Base-by-base conservation (phyloP, 2,329 filamentous ascomycete species). In the Botrytis sinoallii region DNA sequence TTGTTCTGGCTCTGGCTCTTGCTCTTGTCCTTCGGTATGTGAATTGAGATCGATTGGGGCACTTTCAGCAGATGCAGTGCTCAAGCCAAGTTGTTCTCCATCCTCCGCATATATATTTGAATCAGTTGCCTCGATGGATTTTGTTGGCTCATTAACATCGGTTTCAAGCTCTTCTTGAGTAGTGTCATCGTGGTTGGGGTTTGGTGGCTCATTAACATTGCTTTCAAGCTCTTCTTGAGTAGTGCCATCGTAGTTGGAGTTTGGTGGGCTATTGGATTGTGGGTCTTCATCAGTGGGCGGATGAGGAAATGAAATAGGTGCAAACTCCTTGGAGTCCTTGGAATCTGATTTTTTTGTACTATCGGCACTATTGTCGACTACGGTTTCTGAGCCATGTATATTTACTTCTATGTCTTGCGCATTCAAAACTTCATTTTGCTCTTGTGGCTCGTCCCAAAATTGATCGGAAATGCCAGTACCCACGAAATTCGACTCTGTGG, bases 401-500 rank as follows among this genome's bases (percentile, higher is more conserved):
- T n/a, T 48, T 61, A 46, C 67, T 46, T 46, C 68, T 65, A 38
- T 25, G 18, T 44, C 48, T 57, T 57, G 66, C 38, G 66, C 48
- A 44, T 72, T 32, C 38, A 57, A 14, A 60, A 22, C 42, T 46
- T 70, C 66, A 48, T 57, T 42, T 18, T 29, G 46, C 25, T 55
- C 32, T 48, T 69, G 59, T 46, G 68, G 7, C 25, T 73, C 57
- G 52, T 70, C 57, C 71, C 71, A 72, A 29, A 38, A 67, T 29
- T 55, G 71, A 32, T 46, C 60, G 25, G 40, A 44, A 64, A 64
- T 60, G 64, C 72, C 70, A 59, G 38, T 59, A n/a, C 48, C 44
- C 8, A 70, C 64, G 22, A 74, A n/a, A n/a, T 60, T 59, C 25
- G 63, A 20, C 16, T 69, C 57, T 72, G 63, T 65, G 63, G 73